phyloP scores from a whole-genome alignment of 495 filamentous ascomycete species.

The Aspergillus cavernicola region DNA sequence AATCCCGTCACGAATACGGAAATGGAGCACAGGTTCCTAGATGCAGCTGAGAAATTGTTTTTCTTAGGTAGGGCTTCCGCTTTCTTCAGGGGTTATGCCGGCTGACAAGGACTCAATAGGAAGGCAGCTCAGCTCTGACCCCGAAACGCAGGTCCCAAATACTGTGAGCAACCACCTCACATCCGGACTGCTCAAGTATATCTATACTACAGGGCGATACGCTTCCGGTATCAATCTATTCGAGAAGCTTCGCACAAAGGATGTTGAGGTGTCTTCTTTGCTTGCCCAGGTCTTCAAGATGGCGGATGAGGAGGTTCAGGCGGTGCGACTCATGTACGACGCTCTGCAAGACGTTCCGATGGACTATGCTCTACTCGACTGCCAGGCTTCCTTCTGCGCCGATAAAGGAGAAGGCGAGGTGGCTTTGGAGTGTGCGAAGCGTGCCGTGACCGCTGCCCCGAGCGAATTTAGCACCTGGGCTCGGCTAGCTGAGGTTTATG shows the following conservation, averaged over 20 bases:
- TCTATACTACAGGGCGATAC: slow-evolving; percentile 91
- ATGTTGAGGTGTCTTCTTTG: slow-evolving; percentile 90
- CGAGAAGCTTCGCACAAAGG: slow-evolving; percentile 86
- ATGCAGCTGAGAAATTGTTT: slow-evolving; percentile 91
- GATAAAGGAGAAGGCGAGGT: slow-evolving; percentile 81
- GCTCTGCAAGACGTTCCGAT: slow-evolving; percentile 87
- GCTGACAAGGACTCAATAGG: slow-evolving; percentile 50
- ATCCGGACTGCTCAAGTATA: slow-evolving; percentile 89
- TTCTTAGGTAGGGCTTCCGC: slow-evolving; percentile 65
- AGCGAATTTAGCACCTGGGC: slow-evolving; percentile 99
- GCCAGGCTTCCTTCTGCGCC: slow-evolving; percentile 88
- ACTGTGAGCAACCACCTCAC: slow-evolving; percentile 95
- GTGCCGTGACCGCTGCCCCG: slow-evolving; percentile 88
- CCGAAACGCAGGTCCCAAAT: slow-evolving; percentile 95
- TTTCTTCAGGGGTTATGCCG: not conserved
- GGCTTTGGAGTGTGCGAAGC: slow-evolving; percentile 89
- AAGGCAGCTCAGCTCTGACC: slow-evolving; percentile 93
- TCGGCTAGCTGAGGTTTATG: slow-evolving; percentile 85
- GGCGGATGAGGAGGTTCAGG: slow-evolving; percentile 94
- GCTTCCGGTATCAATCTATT: slow-evolving; percentile 97
- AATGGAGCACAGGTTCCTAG: slow-evolving; percentile 92
- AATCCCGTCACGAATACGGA: slow-evolving; percentile 97
- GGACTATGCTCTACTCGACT: slow-evolving; percentile 92
- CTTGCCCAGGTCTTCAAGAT: slow-evolving; percentile 84
- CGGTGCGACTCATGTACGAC: slow-evolving; percentile 81